These are phyloP conservation scores for Rhodotorula kratochvilovae DNA, from an alignment of 768 basidiomycete genomes.

Conservation along the genomic window DNA sequence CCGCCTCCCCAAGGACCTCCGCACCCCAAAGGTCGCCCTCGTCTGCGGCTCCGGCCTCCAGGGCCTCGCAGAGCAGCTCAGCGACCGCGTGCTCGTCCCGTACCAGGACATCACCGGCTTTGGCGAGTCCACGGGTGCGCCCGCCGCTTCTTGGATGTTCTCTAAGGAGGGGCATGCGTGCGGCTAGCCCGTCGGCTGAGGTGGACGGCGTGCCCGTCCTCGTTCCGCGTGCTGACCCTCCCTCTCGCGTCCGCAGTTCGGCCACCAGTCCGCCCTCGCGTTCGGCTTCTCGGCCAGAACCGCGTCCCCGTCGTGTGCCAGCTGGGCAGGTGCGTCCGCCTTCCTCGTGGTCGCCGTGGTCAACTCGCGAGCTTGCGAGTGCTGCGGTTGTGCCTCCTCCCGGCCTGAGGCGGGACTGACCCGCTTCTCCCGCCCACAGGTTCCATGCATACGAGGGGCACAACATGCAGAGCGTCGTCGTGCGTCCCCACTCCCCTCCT, in stretches of 20 bases:
- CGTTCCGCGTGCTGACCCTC: not conserved
- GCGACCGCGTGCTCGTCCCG: conserved; percentile 51
- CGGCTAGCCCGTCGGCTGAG: too few species aligned
- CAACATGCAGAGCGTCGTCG: conserved; percentile 40
- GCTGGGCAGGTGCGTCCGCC: conserved; percentile 67
- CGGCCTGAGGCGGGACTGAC: too few species aligned
- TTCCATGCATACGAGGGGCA: conserved; percentile 68
- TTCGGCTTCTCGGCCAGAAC: conserved; percentile 67
- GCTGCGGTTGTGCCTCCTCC: too few species aligned
- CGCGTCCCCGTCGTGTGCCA: conserved; percentile 81
- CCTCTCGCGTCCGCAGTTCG: conserved; percentile 52
- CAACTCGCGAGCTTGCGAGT: not conserved
- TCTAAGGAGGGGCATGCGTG: too few species aligned
- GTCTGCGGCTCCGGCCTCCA: conserved; percentile 82
- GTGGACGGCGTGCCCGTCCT: too few species aligned
- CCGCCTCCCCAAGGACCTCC: conserved; percentile 47
- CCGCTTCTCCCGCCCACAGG: conserved; percentile 5
- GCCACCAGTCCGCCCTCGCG: conserved; percentile 73
- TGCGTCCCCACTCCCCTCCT: not conserved
- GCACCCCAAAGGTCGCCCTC: conserved; percentile 67
- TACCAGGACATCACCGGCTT: conserved; percentile 71
- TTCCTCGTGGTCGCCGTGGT: too few species aligned
- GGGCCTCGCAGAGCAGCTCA: conserved; percentile 58
- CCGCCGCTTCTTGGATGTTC: too few species aligned
- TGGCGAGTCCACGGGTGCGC: conserved; percentile 65